These are phyloP conservation scores for Ustilago shanxiensis DNA, from an alignment of 1,284 basidiomycete species.

Conservation along the genomic window DNA sequence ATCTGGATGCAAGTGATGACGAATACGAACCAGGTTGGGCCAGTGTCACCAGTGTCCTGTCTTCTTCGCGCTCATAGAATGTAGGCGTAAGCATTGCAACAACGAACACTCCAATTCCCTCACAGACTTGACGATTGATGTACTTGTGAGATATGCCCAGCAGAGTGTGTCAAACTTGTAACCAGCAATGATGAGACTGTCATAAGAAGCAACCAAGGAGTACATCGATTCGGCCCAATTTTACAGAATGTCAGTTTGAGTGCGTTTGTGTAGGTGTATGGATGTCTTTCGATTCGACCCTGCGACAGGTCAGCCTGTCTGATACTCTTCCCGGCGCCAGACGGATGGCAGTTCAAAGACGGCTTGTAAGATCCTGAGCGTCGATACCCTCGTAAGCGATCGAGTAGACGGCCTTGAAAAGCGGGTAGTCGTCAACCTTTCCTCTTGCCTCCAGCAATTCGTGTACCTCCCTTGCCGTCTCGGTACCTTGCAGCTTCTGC, in stretches of 20 bases:
- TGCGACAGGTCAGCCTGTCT: neutral
- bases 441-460: slow-evolving; percentile 73
- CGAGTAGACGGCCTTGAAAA: slow-evolving; percentile 73
- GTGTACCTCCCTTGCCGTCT: slow-evolving; percentile 73
- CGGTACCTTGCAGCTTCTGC: slow-evolving; percentile 75
- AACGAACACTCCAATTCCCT: neutral
- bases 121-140: neutral
- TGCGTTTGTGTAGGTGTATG: neutral
- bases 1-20: slow-evolving; percentile 65
- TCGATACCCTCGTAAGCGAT: slow-evolving; percentile 68
- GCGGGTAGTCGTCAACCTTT: slow-evolving; percentile 73
- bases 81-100: neutral
- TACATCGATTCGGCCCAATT: slow-evolving; percentile 8
- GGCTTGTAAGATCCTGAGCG: slow-evolving; percentile 70
- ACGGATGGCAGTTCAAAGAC: slow-evolving; percentile 33
- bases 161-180: neutral
- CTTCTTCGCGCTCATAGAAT: slow-evolving; percentile 39
- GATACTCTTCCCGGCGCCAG: neutral
- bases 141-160: neutral
- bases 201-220: slow-evolving; percentile 10
- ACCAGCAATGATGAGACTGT: slow-evolving; percentile 14
- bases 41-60: slow-evolving; percentile 59
- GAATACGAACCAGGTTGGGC: slow-evolving; percentile 66
- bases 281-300: neutral
- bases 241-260: neutral